Evolutionary conservation across 2,329 filamentous ascomycete genomes (phyloP).

Genomic region (Blumeriella jaapii): DNA sequence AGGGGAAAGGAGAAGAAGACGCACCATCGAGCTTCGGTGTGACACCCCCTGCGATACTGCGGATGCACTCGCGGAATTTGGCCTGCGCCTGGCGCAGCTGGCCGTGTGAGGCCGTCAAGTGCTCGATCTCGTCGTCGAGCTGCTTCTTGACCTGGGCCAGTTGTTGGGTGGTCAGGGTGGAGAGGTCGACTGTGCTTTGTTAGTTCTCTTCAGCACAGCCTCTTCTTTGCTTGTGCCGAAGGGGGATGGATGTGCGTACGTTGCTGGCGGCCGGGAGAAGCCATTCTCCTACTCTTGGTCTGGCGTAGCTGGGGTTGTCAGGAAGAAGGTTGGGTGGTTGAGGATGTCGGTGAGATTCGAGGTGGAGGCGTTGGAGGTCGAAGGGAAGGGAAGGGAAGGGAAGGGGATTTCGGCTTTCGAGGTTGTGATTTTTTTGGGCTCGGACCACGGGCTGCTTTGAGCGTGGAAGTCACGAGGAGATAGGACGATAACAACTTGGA

Average conservation of each 20-base stretch:
- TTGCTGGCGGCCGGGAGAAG: constrained; percentile 12
- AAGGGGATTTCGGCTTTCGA: too few species aligned
- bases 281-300: constrained; percentile 2
- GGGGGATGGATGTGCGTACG: constrained; percentile 6
- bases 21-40: constrained; percentile 29
- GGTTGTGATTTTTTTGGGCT: too few species aligned
- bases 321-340: neutral
- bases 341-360: neutral
- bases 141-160: constrained; percentile 90
- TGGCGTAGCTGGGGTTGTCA: neutral
- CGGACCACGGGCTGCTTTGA: too few species aligned
- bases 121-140: constrained; percentile 89
- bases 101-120: constrained; percentile 80
- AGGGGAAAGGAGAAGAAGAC: neutral
- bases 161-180: constrained; percentile 70
- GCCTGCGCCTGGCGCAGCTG: constrained; percentile 82
- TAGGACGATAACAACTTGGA: too few species aligned
- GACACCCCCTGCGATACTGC: constrained; percentile 56
- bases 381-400: too few species aligned
- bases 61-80: constrained; percentile 85
- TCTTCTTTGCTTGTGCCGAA: neutral
- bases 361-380: too few species aligned
- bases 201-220: neutral
- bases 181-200: constrained; percentile 48
- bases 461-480: neutral